Evolutionary conservation across 495 filamentous ascomycete species (phyloP).

Genomic region (Chaetomium cochliodes): DNA sequence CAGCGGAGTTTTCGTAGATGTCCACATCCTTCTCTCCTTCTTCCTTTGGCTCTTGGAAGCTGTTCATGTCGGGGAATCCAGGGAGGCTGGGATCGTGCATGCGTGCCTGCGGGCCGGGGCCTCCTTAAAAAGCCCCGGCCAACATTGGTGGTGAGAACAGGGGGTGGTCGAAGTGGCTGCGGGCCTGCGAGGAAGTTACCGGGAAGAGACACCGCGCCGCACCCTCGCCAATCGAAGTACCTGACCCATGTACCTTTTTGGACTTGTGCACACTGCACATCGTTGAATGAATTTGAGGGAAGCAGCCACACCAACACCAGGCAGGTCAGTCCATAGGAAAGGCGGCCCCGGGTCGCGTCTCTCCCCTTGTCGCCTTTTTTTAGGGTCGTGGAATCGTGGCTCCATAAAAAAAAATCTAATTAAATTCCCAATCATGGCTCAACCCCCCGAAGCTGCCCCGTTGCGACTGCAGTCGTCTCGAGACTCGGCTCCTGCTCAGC

Average conservation of each 20-base stretch:
- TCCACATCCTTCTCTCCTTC: neutral
- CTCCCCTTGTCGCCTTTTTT: constrained; percentile 38
- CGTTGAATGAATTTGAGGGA: constrained; percentile 29
- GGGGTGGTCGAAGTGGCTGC: neutral
- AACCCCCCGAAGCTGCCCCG: constrained; percentile 37
- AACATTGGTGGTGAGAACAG: constrained; percentile 12
- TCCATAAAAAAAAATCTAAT: constrained; percentile 45
- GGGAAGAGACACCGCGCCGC: constrained; percentile 13
- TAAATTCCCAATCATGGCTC: constrained; percentile 47
- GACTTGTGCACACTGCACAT: constrained; percentile 28
- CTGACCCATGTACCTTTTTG: constrained; percentile 4
- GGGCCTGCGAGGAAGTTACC: constrained; percentile 19
- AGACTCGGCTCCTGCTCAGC: constrained; percentile 32
- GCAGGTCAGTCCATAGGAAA: constrained; percentile 39
- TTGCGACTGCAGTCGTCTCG: constrained; percentile 36
- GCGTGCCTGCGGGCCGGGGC: constrained; percentile 14
- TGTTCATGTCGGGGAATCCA: constrained; percentile 17
- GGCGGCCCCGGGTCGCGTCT: constrained; percentile 43
- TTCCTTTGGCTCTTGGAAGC: neutral
- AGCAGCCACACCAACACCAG: constrained; percentile 36
- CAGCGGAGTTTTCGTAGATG: neutral
- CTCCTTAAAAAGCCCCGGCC: constrained; percentile 24
- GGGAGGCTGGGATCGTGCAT: constrained; percentile 29
- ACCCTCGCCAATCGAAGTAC: constrained; percentile 14
- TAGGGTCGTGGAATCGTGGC: constrained; percentile 40